These are phyloP conservation scores for Chlorella sorokiniana DNA, from an alignment of 139 green algal species.

Conservation along the genomic window DNA sequence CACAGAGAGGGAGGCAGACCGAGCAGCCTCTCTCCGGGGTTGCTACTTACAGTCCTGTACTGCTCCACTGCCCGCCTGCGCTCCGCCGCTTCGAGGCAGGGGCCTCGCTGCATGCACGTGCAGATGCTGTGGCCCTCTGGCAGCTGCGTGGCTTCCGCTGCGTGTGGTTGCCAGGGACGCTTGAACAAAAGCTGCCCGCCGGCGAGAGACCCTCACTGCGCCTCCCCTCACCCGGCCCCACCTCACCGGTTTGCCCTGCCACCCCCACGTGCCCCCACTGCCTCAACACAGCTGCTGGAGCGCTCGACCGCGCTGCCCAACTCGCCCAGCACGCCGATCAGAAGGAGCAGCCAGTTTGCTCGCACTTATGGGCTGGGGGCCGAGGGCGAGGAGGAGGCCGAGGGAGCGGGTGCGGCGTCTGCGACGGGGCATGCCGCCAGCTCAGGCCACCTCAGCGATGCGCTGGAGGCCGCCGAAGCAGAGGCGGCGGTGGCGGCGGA, in stretches of 20 bases:
- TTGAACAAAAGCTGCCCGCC: too few species aligned
- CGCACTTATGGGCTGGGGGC: neutral
- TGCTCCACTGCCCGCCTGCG: neutral
- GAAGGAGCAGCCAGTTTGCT: neutral
- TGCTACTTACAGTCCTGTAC: too few species aligned
- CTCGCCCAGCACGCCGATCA: neutral
- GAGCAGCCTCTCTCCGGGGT: too few species aligned
- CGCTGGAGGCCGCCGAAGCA: neutral
- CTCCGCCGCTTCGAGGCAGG: neutral
- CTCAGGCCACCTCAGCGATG: neutral
- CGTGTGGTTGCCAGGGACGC: too few species aligned
- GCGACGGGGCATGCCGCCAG: neutral
- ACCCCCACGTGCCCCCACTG: neutral
- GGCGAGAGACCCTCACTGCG: too few species aligned
- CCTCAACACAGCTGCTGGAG: constrained; percentile 6
- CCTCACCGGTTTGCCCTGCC: neutral
- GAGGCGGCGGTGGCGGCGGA: neutral
- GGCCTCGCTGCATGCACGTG: neutral
- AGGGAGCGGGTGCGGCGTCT: neutral
- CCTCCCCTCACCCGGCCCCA: neutral
- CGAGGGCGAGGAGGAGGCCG: neutral
- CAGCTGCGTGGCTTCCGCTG: too few species aligned
- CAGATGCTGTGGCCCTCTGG: neutral
- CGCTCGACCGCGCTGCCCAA: constrained; percentile 28
- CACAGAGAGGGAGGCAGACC: too few species aligned